Evolutionary conservation across 2,329 filamentous ascomycete species (phyloP).

Genomic region (Hypoxylon sp.): DNA sequence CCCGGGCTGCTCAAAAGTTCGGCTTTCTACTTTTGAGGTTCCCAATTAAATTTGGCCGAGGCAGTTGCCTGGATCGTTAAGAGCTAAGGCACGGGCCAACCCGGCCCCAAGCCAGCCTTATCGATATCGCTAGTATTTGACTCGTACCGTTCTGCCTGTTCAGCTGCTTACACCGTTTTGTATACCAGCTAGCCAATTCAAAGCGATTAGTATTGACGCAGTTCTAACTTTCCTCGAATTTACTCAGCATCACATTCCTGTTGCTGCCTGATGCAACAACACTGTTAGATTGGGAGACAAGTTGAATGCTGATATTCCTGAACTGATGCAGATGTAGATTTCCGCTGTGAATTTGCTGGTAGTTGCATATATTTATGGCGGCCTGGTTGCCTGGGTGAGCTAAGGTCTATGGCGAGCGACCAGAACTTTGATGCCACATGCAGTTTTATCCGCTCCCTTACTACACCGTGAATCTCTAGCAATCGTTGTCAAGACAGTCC

Average conservation of each 20-base stretch:
- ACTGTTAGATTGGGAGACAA: not conserved
- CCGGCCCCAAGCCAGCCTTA: not conserved
- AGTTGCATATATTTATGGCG: not conserved
- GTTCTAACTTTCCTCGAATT: no score
- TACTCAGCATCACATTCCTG: no score
- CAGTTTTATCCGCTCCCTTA: not conserved
- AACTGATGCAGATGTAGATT: not conserved
- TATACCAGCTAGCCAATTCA: not conserved
- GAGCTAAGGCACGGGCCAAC: slow-evolving; percentile 18
- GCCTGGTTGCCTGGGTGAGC: not conserved
- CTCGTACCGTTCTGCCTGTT: not conserved
- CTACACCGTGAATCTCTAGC: not conserved
- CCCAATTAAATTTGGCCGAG: slow-evolving; percentile 33
- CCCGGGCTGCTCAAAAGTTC: slow-evolving; percentile 10
- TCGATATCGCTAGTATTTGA: slow-evolving; percentile 11
- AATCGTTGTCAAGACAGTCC: not conserved
- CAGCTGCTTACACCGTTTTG: not conserved
- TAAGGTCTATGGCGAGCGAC: no score
- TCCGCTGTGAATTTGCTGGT: not conserved
- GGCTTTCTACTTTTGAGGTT: slow-evolving; percentile 2
- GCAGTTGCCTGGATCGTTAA: slow-evolving; percentile 21
- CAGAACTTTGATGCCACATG: not conserved
- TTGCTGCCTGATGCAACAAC: no score
- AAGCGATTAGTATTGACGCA: not conserved
- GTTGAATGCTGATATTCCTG: not conserved